Percentiles rank a stretch among this genome's conserved stretches.
phyloP scores from a whole-genome alignment of 352 stramenopile genomes.

The Blastocystis sp. region DNA sequence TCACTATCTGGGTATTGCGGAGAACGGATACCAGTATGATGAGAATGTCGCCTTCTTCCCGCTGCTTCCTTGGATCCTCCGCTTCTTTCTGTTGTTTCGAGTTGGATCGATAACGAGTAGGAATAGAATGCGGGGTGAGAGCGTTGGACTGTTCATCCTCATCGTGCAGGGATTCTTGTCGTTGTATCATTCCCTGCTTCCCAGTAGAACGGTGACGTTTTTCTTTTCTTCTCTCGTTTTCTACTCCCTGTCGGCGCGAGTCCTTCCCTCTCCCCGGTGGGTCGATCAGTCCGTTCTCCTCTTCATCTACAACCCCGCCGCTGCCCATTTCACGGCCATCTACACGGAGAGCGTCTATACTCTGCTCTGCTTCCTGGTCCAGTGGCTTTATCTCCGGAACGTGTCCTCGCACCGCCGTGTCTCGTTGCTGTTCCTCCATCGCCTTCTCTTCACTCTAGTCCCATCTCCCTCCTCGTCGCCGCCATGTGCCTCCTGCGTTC shows the following conservation, averaged over 20 bases:
- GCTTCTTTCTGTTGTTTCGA: background rate
- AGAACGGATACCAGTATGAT: conserved; percentile 41
- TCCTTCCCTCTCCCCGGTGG: background rate
- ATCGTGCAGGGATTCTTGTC: background rate
- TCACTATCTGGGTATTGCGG: conserved; percentile 28
- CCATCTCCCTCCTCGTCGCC: background rate
- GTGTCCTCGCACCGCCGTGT: background rate
- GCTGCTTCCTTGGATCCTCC: conserved; percentile 35
- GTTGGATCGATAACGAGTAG: background rate
- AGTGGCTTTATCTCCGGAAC: background rate
- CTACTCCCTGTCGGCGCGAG: background rate
- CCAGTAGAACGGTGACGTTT: background rate
- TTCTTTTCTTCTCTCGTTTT: conserved; percentile 8
- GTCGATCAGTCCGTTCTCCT: conserved; percentile 21
- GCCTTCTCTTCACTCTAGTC: background rate
- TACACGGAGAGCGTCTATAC: conserved; percentile 31
- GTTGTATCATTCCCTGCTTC: background rate
- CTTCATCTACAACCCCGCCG: conserved; percentile 43
- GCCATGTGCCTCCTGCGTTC: background rate
- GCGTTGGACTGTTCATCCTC: background rate
- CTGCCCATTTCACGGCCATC: conserved; percentile 22
- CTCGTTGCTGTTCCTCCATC: background rate
- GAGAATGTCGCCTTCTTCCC: conserved; percentile 58
- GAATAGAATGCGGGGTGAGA: background rate
- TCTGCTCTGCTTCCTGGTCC: background rate